Conservation (phyloP, 2,329 filamentous ascomycete genomes). For the Diaporthe velutina region DNA sequence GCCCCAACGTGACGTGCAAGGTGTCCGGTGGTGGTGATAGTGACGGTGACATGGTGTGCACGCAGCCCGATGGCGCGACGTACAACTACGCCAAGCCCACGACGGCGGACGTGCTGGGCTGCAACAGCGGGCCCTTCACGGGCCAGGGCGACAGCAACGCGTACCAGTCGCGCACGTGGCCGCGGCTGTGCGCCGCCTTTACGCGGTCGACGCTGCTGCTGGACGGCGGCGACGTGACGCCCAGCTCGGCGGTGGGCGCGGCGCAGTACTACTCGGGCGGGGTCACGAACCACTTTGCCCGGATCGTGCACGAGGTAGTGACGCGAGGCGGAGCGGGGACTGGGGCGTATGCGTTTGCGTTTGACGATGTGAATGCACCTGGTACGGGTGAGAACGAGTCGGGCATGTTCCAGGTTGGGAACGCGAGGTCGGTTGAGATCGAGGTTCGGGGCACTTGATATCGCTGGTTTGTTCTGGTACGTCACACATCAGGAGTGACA, state of each 20-base stretch:
- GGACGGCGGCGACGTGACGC: slow-evolving; percentile 61
- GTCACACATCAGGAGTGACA: not conserved
- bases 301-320: slow-evolving; percentile 71
- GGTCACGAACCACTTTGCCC: slow-evolving; percentile 68
- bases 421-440: slow-evolving; percentile 23
- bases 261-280: slow-evolving; percentile 59
- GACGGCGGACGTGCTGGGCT: slow-evolving; percentile 63
- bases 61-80: slow-evolving; percentile 53
- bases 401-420: slow-evolving; percentile 41
- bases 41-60: slow-evolving; percentile 52
- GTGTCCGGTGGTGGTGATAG: slow-evolving; percentile 55
- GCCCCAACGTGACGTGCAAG: slow-evolving; percentile 47
- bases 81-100: slow-evolving; percentile 56
- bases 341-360: slow-evolving; percentile 75
- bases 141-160: slow-evolving; percentile 53
- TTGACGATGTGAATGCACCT: slow-evolving; percentile 73
- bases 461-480: not conserved
- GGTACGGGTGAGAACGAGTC: slow-evolving; percentile 66
- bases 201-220: slow-evolving; percentile 60
- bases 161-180: slow-evolving; percentile 56
- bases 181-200: slow-evolving; percentile 65
- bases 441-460: slow-evolving; percentile 24
- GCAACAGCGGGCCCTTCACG: slow-evolving; percentile 62
- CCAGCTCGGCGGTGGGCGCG: slow-evolving; percentile 47
- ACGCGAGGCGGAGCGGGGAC: not conserved